Conservation (phyloP, 768 basidiomycete species). For the Psilocybe tampanensis region DNA sequence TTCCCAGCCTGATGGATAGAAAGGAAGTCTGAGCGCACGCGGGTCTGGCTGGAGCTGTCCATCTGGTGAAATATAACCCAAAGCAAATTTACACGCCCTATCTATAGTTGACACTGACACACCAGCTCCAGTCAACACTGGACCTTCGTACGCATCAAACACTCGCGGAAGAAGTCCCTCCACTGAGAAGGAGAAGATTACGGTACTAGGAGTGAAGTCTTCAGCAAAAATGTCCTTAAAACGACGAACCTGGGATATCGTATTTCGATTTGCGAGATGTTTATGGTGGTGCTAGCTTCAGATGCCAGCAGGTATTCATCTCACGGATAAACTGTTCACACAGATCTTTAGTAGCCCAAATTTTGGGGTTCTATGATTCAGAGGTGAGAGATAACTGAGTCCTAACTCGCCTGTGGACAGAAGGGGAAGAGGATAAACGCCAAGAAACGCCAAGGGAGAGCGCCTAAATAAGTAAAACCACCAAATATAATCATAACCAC, state of each 20-base stretch:
- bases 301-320: too few species aligned
- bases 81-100: neutral
- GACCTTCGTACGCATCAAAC: neutral
- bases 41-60: neutral
- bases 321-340: too few species aligned
- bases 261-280: too few species aligned
- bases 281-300: too few species aligned
- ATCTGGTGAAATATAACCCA: neutral
- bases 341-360: too few species aligned
- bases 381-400: too few species aligned
- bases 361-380: too few species aligned
- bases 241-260: too few species aligned
- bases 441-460: neutral
- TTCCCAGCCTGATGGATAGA: neutral
- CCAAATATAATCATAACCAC: too few species aligned
- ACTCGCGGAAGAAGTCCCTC: neutral
- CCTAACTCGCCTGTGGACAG: too few species aligned
- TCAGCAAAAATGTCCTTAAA: too few species aligned
- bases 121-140: neutral
- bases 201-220: too few species aligned
- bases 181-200: neutral
- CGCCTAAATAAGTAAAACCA: neutral
- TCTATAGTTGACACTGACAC: neutral
- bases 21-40: slow-evolving; percentile 5
- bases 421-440: neutral